Evolutionary conservation across 495 filamentous ascomycete genomes (phyloP).

Genomic region (Annulohypoxylon maeteangense): DNA sequence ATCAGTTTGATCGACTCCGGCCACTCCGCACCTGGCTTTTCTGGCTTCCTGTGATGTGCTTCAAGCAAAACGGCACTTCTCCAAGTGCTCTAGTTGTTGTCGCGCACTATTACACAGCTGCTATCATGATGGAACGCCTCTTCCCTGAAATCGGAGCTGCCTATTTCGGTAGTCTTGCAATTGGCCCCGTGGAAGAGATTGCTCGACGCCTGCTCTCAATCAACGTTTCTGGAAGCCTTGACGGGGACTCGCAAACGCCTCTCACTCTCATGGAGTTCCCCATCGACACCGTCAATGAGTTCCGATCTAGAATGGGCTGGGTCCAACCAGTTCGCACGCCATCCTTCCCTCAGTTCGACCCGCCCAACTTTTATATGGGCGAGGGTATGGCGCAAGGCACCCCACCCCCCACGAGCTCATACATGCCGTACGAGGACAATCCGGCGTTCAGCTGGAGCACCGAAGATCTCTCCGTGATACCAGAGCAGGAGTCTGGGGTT

Average conservation of each 20-base stretch:
- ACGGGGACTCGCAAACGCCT: constrained; percentile 60
- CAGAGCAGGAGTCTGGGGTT: constrained; percentile 52
- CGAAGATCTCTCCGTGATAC: constrained; percentile 60
- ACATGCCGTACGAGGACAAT: constrained; percentile 60
- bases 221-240: constrained; percentile 56
- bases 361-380: constrained; percentile 58
- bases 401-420: constrained; percentile 52
- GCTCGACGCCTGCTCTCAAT: constrained; percentile 68
- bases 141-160: constrained; percentile 91
- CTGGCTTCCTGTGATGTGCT: constrained; percentile 83
- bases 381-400: constrained; percentile 49
- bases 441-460: constrained; percentile 67
- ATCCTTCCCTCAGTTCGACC: constrained; percentile 64
- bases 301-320: constrained; percentile 72
- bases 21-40: constrained; percentile 91
- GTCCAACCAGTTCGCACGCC: constrained; percentile 61
- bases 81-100: constrained; percentile 80
- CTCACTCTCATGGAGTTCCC: constrained; percentile 70
- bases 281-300: constrained; percentile 68
- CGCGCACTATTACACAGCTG: constrained; percentile 90
- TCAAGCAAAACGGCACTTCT: constrained; percentile 67
- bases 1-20: constrained; percentile 89
- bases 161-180: constrained; percentile 81
- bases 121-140: constrained; percentile 85
- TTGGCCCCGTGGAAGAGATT: constrained; percentile 82